phyloP scores from a whole-genome alignment of 2,329 filamentous ascomycete species.

The Colletotrichum costaricense region DNA sequence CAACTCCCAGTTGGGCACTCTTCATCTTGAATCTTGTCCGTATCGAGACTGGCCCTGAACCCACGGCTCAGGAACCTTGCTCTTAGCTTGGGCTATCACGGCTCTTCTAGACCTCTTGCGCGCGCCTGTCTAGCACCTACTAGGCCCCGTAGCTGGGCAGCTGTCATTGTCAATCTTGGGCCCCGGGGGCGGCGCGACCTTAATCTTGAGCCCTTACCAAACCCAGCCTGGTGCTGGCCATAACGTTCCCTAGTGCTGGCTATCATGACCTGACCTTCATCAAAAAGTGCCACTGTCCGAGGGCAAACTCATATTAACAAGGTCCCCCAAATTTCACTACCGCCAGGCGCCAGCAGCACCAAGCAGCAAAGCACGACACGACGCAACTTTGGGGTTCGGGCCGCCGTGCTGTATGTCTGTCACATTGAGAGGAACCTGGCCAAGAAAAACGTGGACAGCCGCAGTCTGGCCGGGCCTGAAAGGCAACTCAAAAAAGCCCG shows the following conservation, averaged over 20 bases:
- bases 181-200: not conserved
- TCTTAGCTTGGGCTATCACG: constrained; percentile 10
- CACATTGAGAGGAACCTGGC: not conserved
- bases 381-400: not conserved
- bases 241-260: not conserved
- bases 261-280: not conserved
- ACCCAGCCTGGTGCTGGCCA: constrained; percentile 9
- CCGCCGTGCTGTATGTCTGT: not conserved
- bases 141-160: constrained; percentile 14
- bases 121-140: not conserved
- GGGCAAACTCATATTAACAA: not conserved
- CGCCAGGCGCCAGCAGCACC: too few species aligned
- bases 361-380: not conserved
- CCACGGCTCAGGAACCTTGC: constrained; percentile 12
- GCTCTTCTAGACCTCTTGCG: not conserved
- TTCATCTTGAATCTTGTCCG: not conserved
- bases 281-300: not conserved
- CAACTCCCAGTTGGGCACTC: not conserved
- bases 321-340: not conserved
- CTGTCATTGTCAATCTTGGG: constrained; percentile 22
- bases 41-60: not conserved
- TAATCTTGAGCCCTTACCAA: constrained; percentile 9
- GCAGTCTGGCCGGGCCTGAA: not conserved
- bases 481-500: not conserved
- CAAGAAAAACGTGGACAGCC: not conserved